Base-by-base conservation (phyloP, 75 land plant species). In the Selaginella tamariscina region DNA sequence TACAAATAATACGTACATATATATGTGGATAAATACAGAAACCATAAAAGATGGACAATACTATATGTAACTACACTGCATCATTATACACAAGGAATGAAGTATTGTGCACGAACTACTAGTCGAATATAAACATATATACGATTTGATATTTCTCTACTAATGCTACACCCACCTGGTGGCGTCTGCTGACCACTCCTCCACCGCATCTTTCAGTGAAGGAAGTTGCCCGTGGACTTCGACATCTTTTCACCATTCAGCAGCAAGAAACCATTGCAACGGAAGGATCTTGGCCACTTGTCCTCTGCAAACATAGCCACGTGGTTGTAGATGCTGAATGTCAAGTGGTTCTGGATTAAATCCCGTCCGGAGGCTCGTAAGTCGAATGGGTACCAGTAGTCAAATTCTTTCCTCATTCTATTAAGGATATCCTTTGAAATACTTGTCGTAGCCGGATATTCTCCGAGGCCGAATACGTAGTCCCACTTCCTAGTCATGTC, bases 341-440 rank as follows among this genome's bases (percentile, higher is more conserved):
- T 90, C 31, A 90, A 65, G 75, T 90, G 96, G 32, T 90, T 90
- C 77, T 90, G 91, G 21, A 87, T 87, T 26, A 90, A 78, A 65
- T 90, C 96, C 65, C 86, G 86, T 0, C 96, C 91, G 39, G 96
- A 90, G 0, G 83, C 91, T 5, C 96, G 79, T 1, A 90, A 72
- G 73, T 90, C 96, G 71, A 90, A 87, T 5, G 96, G 96, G 28
- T 90, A 90, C 96, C 91, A 90, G 56, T 87, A 90, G 23, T 81
- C 82, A 72, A 87, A 90, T 68, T 90, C 96, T 26, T 87, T 74
- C 73, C 80, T 87, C 96, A 90, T 90, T 27, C 55, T 29, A 1
- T 80, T 62, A 32, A 90, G 78, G n/a, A n/a, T n/a, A n/a, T n/a
- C n/a, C n/a, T n/a, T n/a, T n/a, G n/a, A n/a, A n/a, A n/a, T n/a